Evolutionary conservation across 2,329 filamentous ascomycete species (phyloP), one percentile per base, ranked within the genome.

Genomic region (Dissoconium aciculare): DNA sequence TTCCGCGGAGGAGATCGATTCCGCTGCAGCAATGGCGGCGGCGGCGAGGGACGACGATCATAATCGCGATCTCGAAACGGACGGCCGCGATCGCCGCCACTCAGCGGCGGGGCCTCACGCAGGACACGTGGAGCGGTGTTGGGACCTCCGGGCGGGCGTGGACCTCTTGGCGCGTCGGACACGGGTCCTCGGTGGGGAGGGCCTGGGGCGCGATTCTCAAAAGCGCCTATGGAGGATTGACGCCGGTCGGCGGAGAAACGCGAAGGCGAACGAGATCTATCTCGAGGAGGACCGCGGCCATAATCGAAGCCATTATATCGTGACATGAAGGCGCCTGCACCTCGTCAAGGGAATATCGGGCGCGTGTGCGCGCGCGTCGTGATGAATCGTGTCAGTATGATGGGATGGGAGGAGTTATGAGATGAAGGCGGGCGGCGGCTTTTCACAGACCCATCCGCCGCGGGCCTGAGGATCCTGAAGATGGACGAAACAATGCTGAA

Each of bases 111-210:
- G 58, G 72, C 53, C 66, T 68, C 37, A 63, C 73, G 45, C 64
- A 70, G 34, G 19, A 40, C 44, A 16, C 45, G 40, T 30, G 41
- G 32, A 12, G 63, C 63, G 43, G 74, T 76, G 31, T 82, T 78
- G 14, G 71, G 66, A 25, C 61, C 60, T 47, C 48, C 52, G 8
- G 50, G 36, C 29, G 51, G 46, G 23, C 85, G 83, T 8, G 84
- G 83, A 0, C 80, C 84, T 33, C 83, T 69, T 3, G 84, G 84
- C 2, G 80, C 76, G 40, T 91, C 81, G 27, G 42, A 37, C 16
- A 41, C 45, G 28, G 19, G 34, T 41, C 31, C 46, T 43, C 17
- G 36, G 31, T 12, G 44, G 40, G 13, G 32, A 34, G 12, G 42
- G 40, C 15, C 19, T 8, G 19, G 19, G 8, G 19, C 19, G 19